Evolutionary conservation across 2,329 filamentous ascomycete species (phyloP).

Genomic region (Beauveria asiatica): DNA sequence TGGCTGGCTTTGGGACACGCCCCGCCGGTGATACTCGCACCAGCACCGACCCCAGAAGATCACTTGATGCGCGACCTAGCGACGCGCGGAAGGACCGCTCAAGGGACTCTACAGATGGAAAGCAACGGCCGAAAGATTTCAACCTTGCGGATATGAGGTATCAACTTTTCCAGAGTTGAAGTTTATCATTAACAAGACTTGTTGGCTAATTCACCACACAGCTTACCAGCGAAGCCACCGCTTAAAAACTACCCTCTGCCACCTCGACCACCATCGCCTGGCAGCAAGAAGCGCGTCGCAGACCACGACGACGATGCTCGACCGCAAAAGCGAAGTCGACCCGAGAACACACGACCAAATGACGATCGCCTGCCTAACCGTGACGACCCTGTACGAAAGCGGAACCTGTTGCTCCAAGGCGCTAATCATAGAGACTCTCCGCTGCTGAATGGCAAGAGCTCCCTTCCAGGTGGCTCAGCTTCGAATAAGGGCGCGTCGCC

Average conservation of each 20-base stretch:
- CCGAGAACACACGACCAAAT: conserved; percentile 26
- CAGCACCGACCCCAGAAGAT: background rate
- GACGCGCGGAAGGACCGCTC: conserved; percentile 15
- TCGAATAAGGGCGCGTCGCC: conserved; percentile 25
- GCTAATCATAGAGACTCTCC: conserved; percentile 20
- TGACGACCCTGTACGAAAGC: conserved; percentile 26
- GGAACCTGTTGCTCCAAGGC: conserved; percentile 21
- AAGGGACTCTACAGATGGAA: conserved; percentile 20
- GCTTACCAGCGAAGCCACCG: conserved; percentile 30
- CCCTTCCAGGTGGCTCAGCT: conserved; percentile 22
- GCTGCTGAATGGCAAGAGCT: conserved; percentile 29
- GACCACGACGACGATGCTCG: conserved; percentile 37
- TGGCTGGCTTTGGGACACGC: conserved; percentile 5
- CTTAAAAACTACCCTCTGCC: conserved; percentile 22
- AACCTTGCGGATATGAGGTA: conserved; percentile 24
- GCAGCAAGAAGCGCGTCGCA: conserved; percentile 37
- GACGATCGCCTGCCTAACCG: conserved; percentile 26
- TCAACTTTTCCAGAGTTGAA: background rate
- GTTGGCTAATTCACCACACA: conserved; percentile 13
- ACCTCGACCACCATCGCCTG: conserved; percentile 31
- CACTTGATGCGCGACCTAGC: conserved; percentile 13
- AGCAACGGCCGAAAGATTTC: conserved; percentile 22
- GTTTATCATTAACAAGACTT: background rate
- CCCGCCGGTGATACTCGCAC: conserved; percentile 6
- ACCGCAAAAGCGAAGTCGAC: conserved; percentile 37